Evolutionary conservation across 202 grass and related monocot genomes (phyloP).

Genomic region (Tripidium arundinaceum): DNA sequence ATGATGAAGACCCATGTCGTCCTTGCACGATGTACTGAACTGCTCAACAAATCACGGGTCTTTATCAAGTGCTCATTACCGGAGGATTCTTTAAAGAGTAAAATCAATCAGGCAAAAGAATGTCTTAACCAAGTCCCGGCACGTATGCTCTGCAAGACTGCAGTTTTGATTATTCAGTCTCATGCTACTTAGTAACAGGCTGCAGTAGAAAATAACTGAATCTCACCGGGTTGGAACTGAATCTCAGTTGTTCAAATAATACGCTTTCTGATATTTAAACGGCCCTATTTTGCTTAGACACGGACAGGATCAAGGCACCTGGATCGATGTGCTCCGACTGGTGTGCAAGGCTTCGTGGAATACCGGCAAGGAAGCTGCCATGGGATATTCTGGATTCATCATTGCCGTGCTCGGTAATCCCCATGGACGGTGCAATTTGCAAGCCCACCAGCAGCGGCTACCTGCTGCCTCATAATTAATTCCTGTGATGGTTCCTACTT

Average conservation of each 20-base stretch:
- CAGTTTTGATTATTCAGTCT: background rate
- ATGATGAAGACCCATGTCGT: background rate
- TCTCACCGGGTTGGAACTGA: background rate
- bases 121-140: background rate
- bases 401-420: too few species aligned
- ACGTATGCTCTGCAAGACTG: background rate
- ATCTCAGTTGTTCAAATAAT: too few species aligned
- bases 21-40: conserved; percentile 11
- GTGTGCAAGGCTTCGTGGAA: too few species aligned
- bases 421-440: too few species aligned
- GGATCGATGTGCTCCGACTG: too few species aligned
- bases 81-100: background rate
- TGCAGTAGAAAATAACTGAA: background rate
- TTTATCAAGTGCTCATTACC: background rate
- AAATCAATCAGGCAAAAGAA: background rate
- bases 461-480: background rate
- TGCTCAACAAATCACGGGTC: background rate
- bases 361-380: too few species aligned
- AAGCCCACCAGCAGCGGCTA: too few species aligned
- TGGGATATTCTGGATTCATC: too few species aligned
- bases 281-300: too few species aligned
- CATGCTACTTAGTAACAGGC: background rate
- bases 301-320: too few species aligned
- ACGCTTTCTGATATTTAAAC: too few species aligned
- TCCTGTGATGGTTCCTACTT: background rate